These are phyloP conservation scores for Amanita jacksonii DNA, from an alignment of 768 basidiomycete species.

Conservation along the genomic window DNA sequence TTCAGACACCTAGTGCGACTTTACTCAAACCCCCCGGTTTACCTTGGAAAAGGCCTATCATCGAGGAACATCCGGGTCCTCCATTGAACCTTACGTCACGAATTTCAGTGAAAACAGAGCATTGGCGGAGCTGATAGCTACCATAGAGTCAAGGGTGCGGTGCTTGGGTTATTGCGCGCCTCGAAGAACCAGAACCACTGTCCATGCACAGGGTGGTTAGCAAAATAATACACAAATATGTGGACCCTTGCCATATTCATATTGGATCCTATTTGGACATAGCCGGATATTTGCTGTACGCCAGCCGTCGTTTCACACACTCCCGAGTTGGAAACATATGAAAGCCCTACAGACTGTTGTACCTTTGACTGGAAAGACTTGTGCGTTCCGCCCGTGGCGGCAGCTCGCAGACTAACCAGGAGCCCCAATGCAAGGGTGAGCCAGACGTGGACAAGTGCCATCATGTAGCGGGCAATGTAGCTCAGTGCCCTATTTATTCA, in stretches of 20 bases:
- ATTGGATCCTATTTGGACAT: slow-evolving; percentile 44
- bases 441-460: neutral
- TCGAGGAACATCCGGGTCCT: slow-evolving; percentile 53
- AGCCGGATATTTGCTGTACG: slow-evolving; percentile 52
- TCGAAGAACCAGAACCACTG: slow-evolving; percentile 77
- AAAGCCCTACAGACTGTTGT: slow-evolving; percentile 23
- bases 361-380: slow-evolving; percentile 14
- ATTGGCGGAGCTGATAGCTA: slow-evolving; percentile 18
- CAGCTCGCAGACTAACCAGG: too few species aligned
- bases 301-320: slow-evolving; percentile 59
- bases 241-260: slow-evolving; percentile 41
- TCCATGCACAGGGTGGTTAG: neutral
- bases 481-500: neutral
- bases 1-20: neutral
- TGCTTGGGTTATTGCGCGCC: slow-evolving; percentile 46
- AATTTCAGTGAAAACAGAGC: too few species aligned
- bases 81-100: slow-evolving; percentile 50
- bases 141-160: slow-evolving; percentile 61
- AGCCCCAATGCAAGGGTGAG: neutral
- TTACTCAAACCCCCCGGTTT: too few species aligned
- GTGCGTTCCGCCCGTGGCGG: neutral
- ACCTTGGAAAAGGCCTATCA: slow-evolving; percentile 53
- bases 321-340: slow-evolving; percentile 48
- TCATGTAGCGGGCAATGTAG: neutral
- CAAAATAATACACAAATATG: neutral